Percentiles rank a stretch among this genome's conserved stretches.
phyloP scores from a whole-genome alignment of 139 green algal genomes.

The Microglena sp. region DNA sequence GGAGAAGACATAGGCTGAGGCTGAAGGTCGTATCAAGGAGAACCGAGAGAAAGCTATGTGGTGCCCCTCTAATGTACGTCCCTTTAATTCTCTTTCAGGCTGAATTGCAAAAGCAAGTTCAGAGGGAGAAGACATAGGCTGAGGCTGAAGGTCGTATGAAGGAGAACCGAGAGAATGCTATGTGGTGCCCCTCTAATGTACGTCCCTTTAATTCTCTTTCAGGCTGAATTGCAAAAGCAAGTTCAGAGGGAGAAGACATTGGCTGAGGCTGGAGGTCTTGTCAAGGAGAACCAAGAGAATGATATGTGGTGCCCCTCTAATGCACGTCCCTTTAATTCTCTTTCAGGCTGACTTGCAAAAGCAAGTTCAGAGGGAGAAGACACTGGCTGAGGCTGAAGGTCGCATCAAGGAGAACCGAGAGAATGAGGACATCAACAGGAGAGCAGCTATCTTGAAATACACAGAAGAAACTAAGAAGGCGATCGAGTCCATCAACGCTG shows the following conservation, averaged over 20 bases:
- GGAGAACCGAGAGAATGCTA: conserved; percentile 87
- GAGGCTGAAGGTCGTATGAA: conserved; percentile 85
- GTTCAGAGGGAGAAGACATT: conserved; percentile 78
- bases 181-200: too few relatives aligned
- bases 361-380: conserved; percentile 73
- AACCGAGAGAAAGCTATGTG: conserved; percentile 83
- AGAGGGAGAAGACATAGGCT: conserved; percentile 77
- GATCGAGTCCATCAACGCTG: conserved; percentile 67
- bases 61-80: too few relatives aligned
- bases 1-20: conserved; percentile 84
- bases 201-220: too few relatives aligned
- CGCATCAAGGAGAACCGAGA: conserved; percentile 74
- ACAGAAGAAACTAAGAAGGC: conserved; percentile 7
- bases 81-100: conserved; percentile 30
- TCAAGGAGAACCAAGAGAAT: conserved; percentile 79
- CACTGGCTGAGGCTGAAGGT: conserved; percentile 89
- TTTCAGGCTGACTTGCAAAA: conserved; percentile 66
- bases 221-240: conserved; percentile 67
- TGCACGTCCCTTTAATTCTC: too few relatives aligned
- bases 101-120: conserved; percentile 69
- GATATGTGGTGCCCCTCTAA: too few relatives aligned
- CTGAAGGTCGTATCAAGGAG: conserved; percentile 83
- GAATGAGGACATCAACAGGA: conserved; percentile 94
- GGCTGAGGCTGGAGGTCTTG: conserved; percentile 86
- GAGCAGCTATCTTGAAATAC: conserved; percentile 23